Evolutionary conservation across 2,329 filamentous ascomycete species (phyloP).

Genomic region (Diplodia scrobiculata): DNA sequence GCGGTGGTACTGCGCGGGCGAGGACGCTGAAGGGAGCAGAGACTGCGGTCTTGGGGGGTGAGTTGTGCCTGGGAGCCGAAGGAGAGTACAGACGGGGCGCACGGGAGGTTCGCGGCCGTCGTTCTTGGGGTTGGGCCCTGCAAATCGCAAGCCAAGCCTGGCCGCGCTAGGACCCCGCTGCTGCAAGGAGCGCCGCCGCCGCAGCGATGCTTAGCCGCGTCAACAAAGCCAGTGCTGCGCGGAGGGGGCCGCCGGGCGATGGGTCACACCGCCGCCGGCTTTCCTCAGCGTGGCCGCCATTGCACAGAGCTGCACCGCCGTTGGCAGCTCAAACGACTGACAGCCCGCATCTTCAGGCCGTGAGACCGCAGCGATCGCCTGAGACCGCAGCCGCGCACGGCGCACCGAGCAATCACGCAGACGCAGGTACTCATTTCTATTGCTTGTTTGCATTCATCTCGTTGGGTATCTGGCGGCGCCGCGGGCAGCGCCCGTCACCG

Average conservation of each 20-base stretch:
- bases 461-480: conserved; percentile 37
- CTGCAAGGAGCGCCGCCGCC: conserved; percentile 20
- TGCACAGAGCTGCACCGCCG: conserved; percentile 10
- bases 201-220: background rate
- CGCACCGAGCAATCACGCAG: conserved; percentile 1
- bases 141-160: conserved; percentile 14
- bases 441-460: conserved; percentile 23
- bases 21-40: background rate
- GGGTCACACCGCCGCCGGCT: conserved; percentile 5
- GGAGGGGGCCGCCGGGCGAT: background rate
- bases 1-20: conserved; percentile 16
- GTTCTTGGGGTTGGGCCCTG: conserved; percentile 1
- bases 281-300: conserved; percentile 22
- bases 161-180: conserved; percentile 6
- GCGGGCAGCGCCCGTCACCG: conserved; percentile 33
- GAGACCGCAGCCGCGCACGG: background rate
- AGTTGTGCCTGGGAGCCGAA: conserved; percentile 13
- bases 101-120: conserved; percentile 21
- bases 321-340: background rate
- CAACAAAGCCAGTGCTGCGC: conserved; percentile 3
- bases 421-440: conserved; percentile 24
- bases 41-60: conserved; percentile 8
- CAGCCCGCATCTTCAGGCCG: conserved; percentile 13
- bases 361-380: conserved; percentile 11
- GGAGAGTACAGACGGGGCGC: conserved; percentile 19